A percentile compares a stretch with the other conserved stretches of the same genome.
Conservation (phyloP, 352 stramenopile species). For the Globisporangium yorkense region DNA sequence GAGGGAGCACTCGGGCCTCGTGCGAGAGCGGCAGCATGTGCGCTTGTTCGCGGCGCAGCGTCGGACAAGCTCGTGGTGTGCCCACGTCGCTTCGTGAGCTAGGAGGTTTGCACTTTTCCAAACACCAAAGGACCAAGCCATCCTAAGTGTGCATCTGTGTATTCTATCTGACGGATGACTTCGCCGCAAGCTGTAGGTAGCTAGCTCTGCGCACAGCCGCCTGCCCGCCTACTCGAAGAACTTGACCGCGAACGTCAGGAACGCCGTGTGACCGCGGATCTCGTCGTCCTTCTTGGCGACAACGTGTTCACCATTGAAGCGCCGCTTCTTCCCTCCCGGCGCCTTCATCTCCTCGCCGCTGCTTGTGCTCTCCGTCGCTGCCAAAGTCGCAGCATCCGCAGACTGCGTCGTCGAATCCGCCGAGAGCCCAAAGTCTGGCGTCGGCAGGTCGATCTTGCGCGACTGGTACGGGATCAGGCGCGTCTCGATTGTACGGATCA, state of each 20-base stretch:
- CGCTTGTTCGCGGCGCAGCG: background rate
- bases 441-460: conserved; percentile 56
- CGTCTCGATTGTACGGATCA: conserved; percentile 91
- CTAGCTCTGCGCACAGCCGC: too few species aligned
- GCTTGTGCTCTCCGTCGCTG: conserved; percentile 12
- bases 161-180: background rate
- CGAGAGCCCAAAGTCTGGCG: conserved; percentile 63
- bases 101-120: background rate
- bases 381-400: conserved; percentile 12
- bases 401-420: conserved; percentile 1
- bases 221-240: conserved; percentile 43
- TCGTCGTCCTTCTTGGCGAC: conserved; percentile 84
- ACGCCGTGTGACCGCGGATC: conserved; percentile 83
- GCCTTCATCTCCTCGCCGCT: conserved; percentile 15
- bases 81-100: background rate
- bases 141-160: too few species aligned
- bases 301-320: conserved; percentile 53
- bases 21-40: conserved; percentile 1
- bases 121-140: too few species aligned
- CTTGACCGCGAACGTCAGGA: conserved; percentile 84
- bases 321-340: conserved; percentile 38
- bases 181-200: background rate
- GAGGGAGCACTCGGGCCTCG: background rate
- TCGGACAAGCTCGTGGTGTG: background rate
- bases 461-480: conserved; percentile 83